A percentile compares a stretch with the other conserved stretches of the same genome.
Conservation (phyloP, 768 basidiomycete genomes). For the Xanthoconium stramineum region DNA sequence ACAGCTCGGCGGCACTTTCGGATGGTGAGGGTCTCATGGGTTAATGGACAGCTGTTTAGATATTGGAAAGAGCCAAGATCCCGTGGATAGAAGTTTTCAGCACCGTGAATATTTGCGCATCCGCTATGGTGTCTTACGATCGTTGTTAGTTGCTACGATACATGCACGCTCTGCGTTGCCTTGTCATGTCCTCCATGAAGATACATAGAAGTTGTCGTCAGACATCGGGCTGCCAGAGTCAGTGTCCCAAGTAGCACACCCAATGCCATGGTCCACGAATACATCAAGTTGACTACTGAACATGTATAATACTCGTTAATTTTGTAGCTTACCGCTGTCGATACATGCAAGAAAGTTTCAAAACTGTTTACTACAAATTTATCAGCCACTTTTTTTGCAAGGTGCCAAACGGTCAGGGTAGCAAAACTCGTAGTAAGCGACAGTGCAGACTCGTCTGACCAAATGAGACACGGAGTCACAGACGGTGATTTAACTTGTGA, state of each 20-base stretch:
- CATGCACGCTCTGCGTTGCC: conserved; percentile 8
- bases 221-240: too few relatives aligned
- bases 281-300: too few relatives aligned
- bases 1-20: conserved; percentile 54
- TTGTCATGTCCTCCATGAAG: conserved; percentile 7
- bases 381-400: too few relatives aligned
- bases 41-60: conserved; percentile 12
- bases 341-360: too few relatives aligned
- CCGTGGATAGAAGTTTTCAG: conserved; percentile 5
- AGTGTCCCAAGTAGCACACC: too few relatives aligned
- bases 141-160: conserved; percentile 12
- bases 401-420: too few relatives aligned
- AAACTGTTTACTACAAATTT: too few relatives aligned
- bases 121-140: background rate
- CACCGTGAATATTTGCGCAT: conserved; percentile 2
- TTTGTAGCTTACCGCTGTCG: too few relatives aligned
- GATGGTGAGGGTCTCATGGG: conserved; percentile 54
- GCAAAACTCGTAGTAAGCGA: too few relatives aligned
- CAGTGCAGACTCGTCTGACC: too few relatives aligned
- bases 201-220: background rate
- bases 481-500: background rate
- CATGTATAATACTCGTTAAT: too few relatives aligned
- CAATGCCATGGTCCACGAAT: too few relatives aligned
- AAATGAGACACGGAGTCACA: background rate
- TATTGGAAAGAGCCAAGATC: background rate